Conservation (phyloP, 352 stramenopile species). For the Lagenidium sp. region DNA sequence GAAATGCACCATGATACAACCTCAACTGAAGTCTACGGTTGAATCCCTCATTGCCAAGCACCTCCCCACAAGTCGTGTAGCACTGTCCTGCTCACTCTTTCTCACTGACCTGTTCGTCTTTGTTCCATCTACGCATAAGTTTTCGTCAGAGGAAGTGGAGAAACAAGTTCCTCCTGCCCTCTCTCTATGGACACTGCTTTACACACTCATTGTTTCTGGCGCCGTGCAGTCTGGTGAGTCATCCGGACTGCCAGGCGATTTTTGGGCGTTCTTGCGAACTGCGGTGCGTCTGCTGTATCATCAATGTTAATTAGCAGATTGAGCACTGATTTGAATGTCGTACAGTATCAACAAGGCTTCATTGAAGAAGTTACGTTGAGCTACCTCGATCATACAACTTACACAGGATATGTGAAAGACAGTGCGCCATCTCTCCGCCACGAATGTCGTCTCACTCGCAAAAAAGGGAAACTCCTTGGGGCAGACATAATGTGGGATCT, state of each 20-base stretch:
- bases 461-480: neutral
- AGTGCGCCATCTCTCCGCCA: neutral
- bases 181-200: slow-evolving; percentile 53
- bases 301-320: too few relatives aligned
- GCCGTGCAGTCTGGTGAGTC: neutral
- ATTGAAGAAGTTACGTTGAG: neutral
- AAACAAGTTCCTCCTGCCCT: slow-evolving; percentile 41
- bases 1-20: too few relatives aligned
- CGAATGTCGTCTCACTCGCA: neutral
- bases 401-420: neutral
- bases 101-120: slow-evolving; percentile 67
- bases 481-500: slow-evolving; percentile 2
- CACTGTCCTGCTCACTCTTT: slow-evolving; percentile 48
- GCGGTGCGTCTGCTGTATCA: neutral
- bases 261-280: slow-evolving; percentile 1
- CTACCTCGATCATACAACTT: neutral
- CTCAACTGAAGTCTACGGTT: too few relatives aligned
- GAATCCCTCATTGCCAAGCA: slow-evolving; percentile 7
- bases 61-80: slow-evolving; percentile 31
- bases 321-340: too few relatives aligned
- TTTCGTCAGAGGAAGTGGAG: too few relatives aligned
- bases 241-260: neutral
- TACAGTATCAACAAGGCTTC: neutral
- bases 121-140: slow-evolving; percentile 47
- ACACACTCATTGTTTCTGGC: slow-evolving; percentile 22